Evolutionary conservation across 208 protist species (phyloP).

Genomic region (Leishmania tropica): DNA sequence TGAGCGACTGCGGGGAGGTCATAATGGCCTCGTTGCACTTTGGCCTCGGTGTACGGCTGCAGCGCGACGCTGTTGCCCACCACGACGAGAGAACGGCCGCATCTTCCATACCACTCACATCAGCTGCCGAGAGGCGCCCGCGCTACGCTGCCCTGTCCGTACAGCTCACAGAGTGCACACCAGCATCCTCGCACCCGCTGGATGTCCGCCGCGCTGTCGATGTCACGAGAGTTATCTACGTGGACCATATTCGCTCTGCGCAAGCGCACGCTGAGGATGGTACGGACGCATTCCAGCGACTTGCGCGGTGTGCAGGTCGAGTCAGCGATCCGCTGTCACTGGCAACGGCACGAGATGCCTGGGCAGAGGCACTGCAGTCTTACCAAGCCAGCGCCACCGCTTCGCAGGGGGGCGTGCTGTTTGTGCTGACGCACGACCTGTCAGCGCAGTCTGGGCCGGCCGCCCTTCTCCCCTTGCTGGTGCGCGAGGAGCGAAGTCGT

Average conservation of each 20-base stretch:
- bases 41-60: background rate
- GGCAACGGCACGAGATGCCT: background rate
- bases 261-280: constrained; percentile 38
- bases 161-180: constrained; percentile 5
- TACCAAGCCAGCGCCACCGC: constrained; percentile 24
- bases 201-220: constrained; percentile 25
- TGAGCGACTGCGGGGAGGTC: background rate
- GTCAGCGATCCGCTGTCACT: background rate
- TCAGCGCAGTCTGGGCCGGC: background rate
- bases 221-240: constrained; percentile 14
- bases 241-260: constrained; percentile 16
- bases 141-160: constrained; percentile 9
- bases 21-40: constrained; percentile 15
- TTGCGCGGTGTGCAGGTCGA: background rate
- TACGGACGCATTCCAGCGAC: constrained; percentile 24
- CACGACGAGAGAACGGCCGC: too few relatives aligned
- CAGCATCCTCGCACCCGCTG: constrained; percentile 22
- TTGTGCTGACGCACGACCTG: constrained; percentile 19
- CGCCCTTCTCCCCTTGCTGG: constrained; percentile 4
- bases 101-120: background rate
- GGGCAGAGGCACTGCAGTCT: constrained; percentile 5
- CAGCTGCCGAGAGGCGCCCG: background rate
- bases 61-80: background rate
- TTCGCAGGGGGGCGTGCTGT: constrained; percentile 28
- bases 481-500: constrained; percentile 12